Percentiles rank a stretch among this genome's conserved stretches.
Conservation (phyloP, 1,284 basidiomycete genomes). For the Fomitopsis palustris region DNA sequence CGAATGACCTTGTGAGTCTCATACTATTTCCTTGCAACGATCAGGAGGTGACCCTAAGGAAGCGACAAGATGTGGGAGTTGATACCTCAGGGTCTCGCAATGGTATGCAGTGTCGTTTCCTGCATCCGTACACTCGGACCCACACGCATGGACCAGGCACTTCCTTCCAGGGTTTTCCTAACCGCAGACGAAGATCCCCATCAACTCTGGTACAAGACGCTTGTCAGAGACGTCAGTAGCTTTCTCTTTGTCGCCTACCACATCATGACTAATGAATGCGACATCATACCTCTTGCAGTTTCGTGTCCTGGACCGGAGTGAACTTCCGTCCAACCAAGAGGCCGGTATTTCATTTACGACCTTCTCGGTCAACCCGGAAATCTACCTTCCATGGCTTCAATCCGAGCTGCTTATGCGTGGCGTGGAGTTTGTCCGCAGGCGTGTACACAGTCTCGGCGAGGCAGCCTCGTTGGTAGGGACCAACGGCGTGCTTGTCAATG, state of each 20-base stretch:
- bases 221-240: constrained; percentile 46
- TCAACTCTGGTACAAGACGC: constrained; percentile 46
- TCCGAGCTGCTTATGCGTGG: constrained; percentile 33
- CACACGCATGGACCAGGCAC: constrained; percentile 27
- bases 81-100: constrained; percentile 44
- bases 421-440: constrained; percentile 28
- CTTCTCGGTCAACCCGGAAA: constrained; percentile 43
- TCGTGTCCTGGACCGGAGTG: constrained; percentile 30
- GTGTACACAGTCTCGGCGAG: constrained; percentile 37
- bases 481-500: constrained; percentile 42
- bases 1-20: constrained; percentile 40
- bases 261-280: not conserved
- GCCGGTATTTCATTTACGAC: constrained; percentile 43
- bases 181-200: constrained; percentile 26
- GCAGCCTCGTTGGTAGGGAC: constrained; percentile 34
- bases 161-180: constrained; percentile 41
- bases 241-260: not conserved
- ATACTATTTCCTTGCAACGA: not conserved
- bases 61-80: constrained; percentile 48
- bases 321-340: constrained; percentile 31
- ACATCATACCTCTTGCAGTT: constrained; percentile 30
- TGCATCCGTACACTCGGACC: not conserved
- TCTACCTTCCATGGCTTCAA: constrained; percentile 48
- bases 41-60: constrained; percentile 7
- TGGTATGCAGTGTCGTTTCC: constrained; percentile 29